A percentile compares a stretch with the other conserved stretches of the same genome.
Conservation (phyloP, 139 green algal genomes). For the Dunaliella primolecta region DNA sequence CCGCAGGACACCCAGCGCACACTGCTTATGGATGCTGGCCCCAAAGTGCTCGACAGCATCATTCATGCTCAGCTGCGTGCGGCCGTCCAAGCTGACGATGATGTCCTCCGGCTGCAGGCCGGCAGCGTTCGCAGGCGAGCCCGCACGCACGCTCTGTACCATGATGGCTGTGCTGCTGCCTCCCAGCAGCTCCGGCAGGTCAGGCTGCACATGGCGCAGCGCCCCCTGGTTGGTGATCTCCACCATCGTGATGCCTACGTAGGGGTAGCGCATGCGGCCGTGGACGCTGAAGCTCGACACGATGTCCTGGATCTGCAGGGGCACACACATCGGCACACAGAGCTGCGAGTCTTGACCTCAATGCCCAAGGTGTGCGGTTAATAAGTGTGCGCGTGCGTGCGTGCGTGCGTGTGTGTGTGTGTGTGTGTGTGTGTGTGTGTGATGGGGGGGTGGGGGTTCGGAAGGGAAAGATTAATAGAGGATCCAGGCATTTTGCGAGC, state of each 20-base stretch:
- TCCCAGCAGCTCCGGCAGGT: not conserved
- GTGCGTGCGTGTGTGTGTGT: too few species aligned
- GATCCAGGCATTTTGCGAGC: too few species aligned
- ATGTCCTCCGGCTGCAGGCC: slow-evolving; percentile 7
- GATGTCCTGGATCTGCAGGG: slow-evolving; percentile 26
- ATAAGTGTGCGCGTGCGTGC: too few species aligned
- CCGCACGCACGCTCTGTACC: not conserved
- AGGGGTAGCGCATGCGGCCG: slow-evolving; percentile 64
- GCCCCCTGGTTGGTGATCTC: slow-evolving; percentile 29
- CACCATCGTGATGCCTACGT: slow-evolving; percentile 75
- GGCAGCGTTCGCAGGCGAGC: slow-evolving; percentile 8
- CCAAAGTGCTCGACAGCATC: not conserved
- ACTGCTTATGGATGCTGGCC: not conserved
- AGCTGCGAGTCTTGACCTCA: not conserved
- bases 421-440: too few species aligned
- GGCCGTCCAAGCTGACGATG: not conserved
- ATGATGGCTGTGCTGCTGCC: not conserved
- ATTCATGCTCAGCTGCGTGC: not conserved
- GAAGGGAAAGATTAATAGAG: not conserved
- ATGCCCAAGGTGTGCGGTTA: not conserved
- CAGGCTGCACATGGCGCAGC: not conserved
- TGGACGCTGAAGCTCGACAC: slow-evolving; percentile 18
- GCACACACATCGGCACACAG: slow-evolving; percentile 44
- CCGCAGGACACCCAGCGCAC: not conserved
- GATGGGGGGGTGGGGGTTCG: not conserved